Conservation (phyloP, 768 basidiomycete species). For the Coprinellus aureogranulatus region DNA sequence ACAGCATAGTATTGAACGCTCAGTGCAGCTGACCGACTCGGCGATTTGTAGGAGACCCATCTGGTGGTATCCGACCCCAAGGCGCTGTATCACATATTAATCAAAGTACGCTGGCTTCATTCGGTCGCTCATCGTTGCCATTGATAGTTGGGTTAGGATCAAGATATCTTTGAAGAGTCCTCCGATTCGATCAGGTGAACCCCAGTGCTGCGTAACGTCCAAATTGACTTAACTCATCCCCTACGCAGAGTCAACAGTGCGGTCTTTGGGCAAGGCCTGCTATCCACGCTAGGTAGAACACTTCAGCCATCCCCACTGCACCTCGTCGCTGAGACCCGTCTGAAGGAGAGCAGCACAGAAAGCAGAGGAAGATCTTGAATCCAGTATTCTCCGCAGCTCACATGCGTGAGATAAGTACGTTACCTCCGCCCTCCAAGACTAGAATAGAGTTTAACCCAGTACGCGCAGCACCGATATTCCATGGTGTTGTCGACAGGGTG, state of each 20-base stretch:
- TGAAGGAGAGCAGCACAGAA: conserved; percentile 41
- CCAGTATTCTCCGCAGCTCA: conserved; percentile 33
- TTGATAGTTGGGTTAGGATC: too few relatives aligned
- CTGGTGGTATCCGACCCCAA: conserved; percentile 44
- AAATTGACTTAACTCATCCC: too few relatives aligned
- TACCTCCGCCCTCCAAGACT: not conserved
- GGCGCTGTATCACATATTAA: conserved; percentile 43
- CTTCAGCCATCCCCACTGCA: too few relatives aligned
- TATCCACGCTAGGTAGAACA: conserved; percentile 18
- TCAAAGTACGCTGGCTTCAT: too few relatives aligned
- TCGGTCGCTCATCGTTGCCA: not conserved
- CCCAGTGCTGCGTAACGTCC: too few relatives aligned
- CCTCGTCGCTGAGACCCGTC: too few relatives aligned
- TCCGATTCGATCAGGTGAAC: too few relatives aligned
- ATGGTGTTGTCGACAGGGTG: conserved; percentile 29
- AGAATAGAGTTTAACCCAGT: not conserved
- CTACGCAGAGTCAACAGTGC: too few relatives aligned
- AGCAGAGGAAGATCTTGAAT: conserved; percentile 35
- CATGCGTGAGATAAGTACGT: conserved; percentile 23
- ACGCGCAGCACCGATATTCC: conserved; percentile 35
- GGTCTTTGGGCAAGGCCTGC: conserved; percentile 21
- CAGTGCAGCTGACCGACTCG: too few relatives aligned
- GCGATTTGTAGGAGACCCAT: too few relatives aligned
- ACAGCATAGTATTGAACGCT: too few relatives aligned
- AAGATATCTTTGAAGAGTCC: conserved; percentile 28